Evolutionary conservation across 2,329 filamentous ascomycete species (phyloP), one percentile per base, ranked within the genome.

Genomic region (Apiospora aurea): DNA sequence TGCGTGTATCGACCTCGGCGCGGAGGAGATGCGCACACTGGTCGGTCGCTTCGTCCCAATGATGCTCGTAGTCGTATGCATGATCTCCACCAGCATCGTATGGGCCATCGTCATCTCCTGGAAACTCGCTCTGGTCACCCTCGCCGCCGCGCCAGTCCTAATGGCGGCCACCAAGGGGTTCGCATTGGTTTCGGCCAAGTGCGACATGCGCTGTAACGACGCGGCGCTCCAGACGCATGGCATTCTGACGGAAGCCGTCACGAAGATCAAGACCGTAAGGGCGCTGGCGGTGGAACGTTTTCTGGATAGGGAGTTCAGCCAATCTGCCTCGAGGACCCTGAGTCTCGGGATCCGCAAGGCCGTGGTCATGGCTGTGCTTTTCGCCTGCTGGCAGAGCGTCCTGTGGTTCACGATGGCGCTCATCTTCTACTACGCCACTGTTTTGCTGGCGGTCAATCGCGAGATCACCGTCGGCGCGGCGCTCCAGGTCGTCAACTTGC

Each of bases 1-100:
- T 0, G 91, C 94, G 73, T 92, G 88, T 64, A 87, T 98, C 0
- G 94, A 97, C 77, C 89, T 92, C 21, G 93, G 94, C 76, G 93
- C 92, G 0, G 95, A 98, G 79, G 94, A 97, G 79, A 95, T 96
- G 89, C 89, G 93, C 11, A 95, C 94, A 76, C 84, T 98, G 0
- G 86, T 97, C 0, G 93, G 93, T 1, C 89, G 93, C 1, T 97
- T 97, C 77, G 86, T 92, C 0, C 92, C 93, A 1, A 89, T 93
- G 70, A 81, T 92, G 0, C 85, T 95, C 18, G 89, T 92, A 13
- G 91, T 93, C 4, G 78, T 85, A 0, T 82, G 90, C 69, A 95
- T 97, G 87, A 86, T 93, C 24, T 71, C 83, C 0, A 87, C 92
- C n/a, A 91, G 94, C 0, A 77, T 96, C 8, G 77, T 88, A 1